A percentile compares a stretch with the other conserved stretches of the same genome.
Conservation (phyloP, 768 basidiomycete species). For the Boletus rufocinnamomeus region DNA sequence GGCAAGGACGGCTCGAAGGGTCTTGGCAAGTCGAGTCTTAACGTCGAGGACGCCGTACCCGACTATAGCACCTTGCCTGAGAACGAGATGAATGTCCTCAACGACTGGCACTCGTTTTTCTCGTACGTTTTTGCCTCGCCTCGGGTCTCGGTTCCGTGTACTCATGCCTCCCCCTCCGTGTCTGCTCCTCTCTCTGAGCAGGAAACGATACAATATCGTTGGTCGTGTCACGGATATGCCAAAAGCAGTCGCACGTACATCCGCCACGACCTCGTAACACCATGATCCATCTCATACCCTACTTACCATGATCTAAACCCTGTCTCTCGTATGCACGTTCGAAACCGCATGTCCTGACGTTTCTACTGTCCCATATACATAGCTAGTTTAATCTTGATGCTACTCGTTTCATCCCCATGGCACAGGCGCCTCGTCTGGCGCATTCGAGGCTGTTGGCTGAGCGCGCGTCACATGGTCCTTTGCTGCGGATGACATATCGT, state of each 20-base stretch:
- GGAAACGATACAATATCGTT: conserved; percentile 87
- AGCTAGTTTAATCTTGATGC: neutral
- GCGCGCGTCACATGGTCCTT: neutral
- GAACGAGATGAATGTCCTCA: conserved; percentile 73
- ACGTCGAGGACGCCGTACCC: conserved; percentile 79
- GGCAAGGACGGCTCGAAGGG: conserved; percentile 93
- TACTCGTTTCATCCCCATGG: neutral
- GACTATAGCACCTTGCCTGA: conserved; percentile 80
- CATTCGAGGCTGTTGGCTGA: too few species aligned
- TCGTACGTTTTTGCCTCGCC: conserved; percentile 52
- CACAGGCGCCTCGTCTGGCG: neutral
- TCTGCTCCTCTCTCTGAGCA: conserved; percentile 27
- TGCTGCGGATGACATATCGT: neutral
- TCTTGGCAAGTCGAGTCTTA: conserved; percentile 87
- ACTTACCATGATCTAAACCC: neutral
- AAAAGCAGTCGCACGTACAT: conserved; percentile 29
- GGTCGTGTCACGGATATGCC: conserved; percentile 68
- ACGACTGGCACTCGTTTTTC: conserved; percentile 92
- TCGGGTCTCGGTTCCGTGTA: neutral
- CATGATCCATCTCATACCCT: neutral
- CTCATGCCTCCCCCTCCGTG: neutral
- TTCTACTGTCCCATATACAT: neutral
- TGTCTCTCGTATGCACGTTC: neutral
- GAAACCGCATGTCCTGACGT: neutral
- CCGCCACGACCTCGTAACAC: neutral